Conservation (phyloP, 106 monocot genomes). For the Dendrobium officinale region DNA sequence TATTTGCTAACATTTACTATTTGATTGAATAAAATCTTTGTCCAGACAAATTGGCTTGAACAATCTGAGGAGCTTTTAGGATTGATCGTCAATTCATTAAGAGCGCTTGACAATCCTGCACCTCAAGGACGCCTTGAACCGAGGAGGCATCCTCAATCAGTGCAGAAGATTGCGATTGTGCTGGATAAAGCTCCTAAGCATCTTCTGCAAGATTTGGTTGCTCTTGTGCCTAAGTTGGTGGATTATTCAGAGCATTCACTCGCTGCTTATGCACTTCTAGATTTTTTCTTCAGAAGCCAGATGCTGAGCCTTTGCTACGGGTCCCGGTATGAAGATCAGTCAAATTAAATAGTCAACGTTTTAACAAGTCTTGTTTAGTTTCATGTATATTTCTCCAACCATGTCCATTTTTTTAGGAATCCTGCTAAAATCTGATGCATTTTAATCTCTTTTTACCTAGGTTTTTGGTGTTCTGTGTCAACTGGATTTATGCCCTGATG, state of each 20-base stretch:
- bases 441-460: constrained; percentile 20
- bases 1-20: not conserved
- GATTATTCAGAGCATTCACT: constrained; percentile 74
- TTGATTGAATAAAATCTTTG: not conserved
- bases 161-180: constrained; percentile 78
- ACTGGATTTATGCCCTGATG: constrained; percentile 67
- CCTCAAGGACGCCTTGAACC: constrained; percentile 75
- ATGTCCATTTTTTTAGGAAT: not conserved
- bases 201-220: constrained; percentile 71
- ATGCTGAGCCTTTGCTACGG: constrained; percentile 48
- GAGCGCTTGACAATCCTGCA: constrained; percentile 75
- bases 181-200: constrained; percentile 82
- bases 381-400: not conserved
- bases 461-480: constrained; percentile 72
- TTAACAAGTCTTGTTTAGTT: not conserved
- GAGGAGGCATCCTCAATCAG: constrained; percentile 56
- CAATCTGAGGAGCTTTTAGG: constrained; percentile 89
- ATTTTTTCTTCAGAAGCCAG: constrained; percentile 57
- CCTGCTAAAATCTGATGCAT: not conserved
- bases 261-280: constrained; percentile 74
- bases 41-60: constrained; percentile 82
- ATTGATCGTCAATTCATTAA: constrained; percentile 82
- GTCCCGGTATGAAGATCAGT: constrained; percentile 42
- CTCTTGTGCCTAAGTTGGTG: constrained; percentile 75
- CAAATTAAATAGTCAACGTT: not conserved